A percentile compares a stretch with the other conserved stretches of the same genome.
Conservation (phyloP, 2,329 filamentous ascomycete genomes). For the Fusarium keratoplasticum region DNA sequence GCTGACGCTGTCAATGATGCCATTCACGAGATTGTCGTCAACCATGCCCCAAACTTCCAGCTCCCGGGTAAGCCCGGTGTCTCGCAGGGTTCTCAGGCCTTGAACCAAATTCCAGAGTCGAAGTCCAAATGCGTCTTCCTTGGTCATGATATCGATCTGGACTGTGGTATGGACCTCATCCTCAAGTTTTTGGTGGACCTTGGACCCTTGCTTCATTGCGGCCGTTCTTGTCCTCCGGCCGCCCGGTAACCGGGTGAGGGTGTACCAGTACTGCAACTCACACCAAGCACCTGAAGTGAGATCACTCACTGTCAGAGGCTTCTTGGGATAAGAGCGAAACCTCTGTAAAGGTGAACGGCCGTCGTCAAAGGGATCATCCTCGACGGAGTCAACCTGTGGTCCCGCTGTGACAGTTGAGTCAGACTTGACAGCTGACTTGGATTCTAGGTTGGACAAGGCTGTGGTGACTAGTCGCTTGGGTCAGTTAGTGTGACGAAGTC, state of each 20-base stretch:
- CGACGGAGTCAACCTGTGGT: not conserved
- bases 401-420: slow-evolving; percentile 26
- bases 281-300: slow-evolving; percentile 93
- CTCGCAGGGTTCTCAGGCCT: slow-evolving; percentile 78
- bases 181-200: slow-evolving; percentile 85
- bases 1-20: slow-evolving; percentile 88
- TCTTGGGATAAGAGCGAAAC: slow-evolving; percentile 81
- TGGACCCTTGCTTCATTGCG: slow-evolving; percentile 86
- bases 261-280: slow-evolving; percentile 93
- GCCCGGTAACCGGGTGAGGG: slow-evolving; percentile 75
- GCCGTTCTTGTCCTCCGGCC: slow-evolving; percentile 80
- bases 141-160: slow-evolving; percentile 75
- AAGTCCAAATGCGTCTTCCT: slow-evolving; percentile 85
- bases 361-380: slow-evolving; percentile 45
- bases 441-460: slow-evolving; percentile 47
- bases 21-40: slow-evolving; percentile 85
- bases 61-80: slow-evolving; percentile 79
- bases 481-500: slow-evolving; percentile 66
- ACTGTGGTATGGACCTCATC: slow-evolving; percentile 86
- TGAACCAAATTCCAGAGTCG: slow-evolving; percentile 93
- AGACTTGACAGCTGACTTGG: slow-evolving; percentile 22
- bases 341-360: slow-evolving; percentile 74
- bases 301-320: slow-evolving; percentile 88
- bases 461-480: slow-evolving; percentile 72
- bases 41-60: slow-evolving; percentile 87